Conservation (phyloP, 1,284 basidiomycete species). For the Moesziomyces parantarcticus region DNA sequence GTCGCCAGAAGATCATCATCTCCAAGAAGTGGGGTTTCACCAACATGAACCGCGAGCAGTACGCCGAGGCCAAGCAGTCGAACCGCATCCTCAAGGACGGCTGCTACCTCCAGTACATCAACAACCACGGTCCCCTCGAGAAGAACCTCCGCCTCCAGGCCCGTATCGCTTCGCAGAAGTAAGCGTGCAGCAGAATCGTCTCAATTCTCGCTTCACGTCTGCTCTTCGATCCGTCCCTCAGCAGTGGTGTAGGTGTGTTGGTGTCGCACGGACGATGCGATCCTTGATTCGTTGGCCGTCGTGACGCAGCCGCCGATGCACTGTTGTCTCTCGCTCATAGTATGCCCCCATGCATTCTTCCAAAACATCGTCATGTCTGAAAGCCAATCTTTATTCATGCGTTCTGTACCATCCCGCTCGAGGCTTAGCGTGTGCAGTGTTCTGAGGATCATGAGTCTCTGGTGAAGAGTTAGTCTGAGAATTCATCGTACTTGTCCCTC, state of each 20-base stretch:
- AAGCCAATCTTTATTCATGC: conserved; percentile 29
- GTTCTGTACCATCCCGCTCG: conserved; percentile 27
- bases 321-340: conserved; percentile 26
- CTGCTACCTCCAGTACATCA: conserved; percentile 67
- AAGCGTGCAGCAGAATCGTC: conserved; percentile 18
- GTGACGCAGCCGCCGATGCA: conserved; percentile 14
- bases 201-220: neutral
- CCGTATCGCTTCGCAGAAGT: conserved; percentile 65
- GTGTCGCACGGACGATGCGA: neutral
- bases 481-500: too few relatives aligned
- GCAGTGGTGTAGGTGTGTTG: conserved; percentile 26
- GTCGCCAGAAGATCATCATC: conserved; percentile 98
- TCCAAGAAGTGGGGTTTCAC: conserved; percentile 82
- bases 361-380: conserved; percentile 29
- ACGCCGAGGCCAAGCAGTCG: conserved; percentile 85
- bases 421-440: too few relatives aligned
- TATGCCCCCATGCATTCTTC: conserved; percentile 9
- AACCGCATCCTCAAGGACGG: conserved; percentile 67
- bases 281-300: neutral
- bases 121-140: conserved; percentile 65
- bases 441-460: too few relatives aligned
- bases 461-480: too few relatives aligned
- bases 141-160: conserved; percentile 66
- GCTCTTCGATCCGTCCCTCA: neutral
- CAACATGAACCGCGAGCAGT: conserved; percentile 89